Evolutionary conservation across 2,329 filamentous ascomycete species (phyloP).

Genomic region (Stenocarpella maydis): DNA sequence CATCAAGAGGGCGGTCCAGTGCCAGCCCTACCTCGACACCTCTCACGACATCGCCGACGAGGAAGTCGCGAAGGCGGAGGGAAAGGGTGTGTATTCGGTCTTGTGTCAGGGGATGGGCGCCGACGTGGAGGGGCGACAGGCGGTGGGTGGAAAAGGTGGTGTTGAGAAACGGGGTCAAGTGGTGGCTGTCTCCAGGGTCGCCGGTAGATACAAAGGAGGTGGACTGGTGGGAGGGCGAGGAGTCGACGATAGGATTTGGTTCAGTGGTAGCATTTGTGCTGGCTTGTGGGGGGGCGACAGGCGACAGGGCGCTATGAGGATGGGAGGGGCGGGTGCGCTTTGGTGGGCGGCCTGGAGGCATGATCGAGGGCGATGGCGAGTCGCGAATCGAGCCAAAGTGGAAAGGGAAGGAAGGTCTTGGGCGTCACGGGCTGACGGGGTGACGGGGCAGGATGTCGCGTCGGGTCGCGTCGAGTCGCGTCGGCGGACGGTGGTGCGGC

Average conservation of each 20-base stretch:
- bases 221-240: slow-evolving; percentile 27
- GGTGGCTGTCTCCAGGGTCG: slow-evolving; percentile 38
- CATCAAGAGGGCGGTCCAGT: slow-evolving; percentile 49
- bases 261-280: neutral
- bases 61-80: slow-evolving; percentile 59
- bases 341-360: slow-evolving; percentile 25
- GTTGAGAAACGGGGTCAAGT: slow-evolving; percentile 59
- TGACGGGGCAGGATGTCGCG: neutral
- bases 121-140: slow-evolving; percentile 61
- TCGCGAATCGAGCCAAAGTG: neutral
- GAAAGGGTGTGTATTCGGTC: slow-evolving; percentile 54
- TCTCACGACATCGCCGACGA: slow-evolving; percentile 67
- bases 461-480: slow-evolving; percentile 9
- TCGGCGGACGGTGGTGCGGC: neutral
- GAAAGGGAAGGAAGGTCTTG: too few relatives aligned
- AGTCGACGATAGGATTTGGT: neutral
- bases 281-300: neutral
- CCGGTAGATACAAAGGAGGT: slow-evolving; percentile 17
- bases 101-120: slow-evolving; percentile 48
- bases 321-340: slow-evolving; percentile 23
- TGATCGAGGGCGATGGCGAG: neutral
- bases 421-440: neutral
- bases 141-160: slow-evolving; percentile 66
- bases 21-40: slow-evolving; percentile 64
- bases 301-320: neutral